Conservation (phyloP, 345 rosid genomes). For the Aquilaria yunnanensis region DNA sequence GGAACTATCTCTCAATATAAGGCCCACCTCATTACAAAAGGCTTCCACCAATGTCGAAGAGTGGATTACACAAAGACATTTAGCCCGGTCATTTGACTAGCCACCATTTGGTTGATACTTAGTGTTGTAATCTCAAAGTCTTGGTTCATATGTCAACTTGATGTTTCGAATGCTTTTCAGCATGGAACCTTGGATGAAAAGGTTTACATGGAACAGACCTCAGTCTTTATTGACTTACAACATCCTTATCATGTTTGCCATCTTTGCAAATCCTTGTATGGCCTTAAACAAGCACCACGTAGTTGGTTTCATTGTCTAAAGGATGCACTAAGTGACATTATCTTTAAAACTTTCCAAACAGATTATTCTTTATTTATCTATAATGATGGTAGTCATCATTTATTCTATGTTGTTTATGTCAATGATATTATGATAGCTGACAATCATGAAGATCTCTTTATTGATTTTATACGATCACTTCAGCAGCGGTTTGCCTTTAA, state of each 20-base stretch:
- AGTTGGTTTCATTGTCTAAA: too few relatives aligned
- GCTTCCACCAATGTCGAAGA: slow-evolving; percentile 1
- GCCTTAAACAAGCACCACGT: too few relatives aligned
- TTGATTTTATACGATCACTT: background rate
- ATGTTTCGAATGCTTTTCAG: background rate
- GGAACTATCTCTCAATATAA: slow-evolving; percentile 1
- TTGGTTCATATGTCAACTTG: background rate
- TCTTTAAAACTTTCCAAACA: background rate
- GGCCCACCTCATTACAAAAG: background rate
- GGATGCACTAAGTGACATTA: too few relatives aligned
- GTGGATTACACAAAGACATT: background rate
- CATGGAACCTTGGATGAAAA: background rate
- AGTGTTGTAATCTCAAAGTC: background rate
- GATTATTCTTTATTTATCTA: background rate
- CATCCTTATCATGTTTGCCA: background rate
- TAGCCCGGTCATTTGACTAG: background rate
- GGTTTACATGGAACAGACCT: background rate
- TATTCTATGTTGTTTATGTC: background rate
- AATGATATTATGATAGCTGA: background rate
- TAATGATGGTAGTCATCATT: background rate
- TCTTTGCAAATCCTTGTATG: too few relatives aligned
- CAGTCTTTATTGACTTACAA: background rate
- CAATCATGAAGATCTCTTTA: background rate
- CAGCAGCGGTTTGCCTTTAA: background rate
- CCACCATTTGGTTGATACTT: background rate